phyloP scores from a whole-genome alignment of 2,329 filamentous ascomycete genomes.

The Bipolaris oryzae region DNA sequence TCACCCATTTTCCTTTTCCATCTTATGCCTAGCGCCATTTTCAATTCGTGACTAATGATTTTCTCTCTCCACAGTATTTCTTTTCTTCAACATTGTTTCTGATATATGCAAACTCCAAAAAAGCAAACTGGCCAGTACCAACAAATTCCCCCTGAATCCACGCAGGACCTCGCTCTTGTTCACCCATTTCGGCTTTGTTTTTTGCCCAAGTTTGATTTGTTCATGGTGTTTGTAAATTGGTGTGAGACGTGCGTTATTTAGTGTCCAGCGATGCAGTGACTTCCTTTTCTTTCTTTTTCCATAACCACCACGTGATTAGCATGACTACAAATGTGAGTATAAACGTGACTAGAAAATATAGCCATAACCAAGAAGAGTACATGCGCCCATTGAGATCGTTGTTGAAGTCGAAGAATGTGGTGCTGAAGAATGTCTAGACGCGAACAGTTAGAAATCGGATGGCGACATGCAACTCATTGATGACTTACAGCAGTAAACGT shows the following conservation, averaged over 20 bases:
- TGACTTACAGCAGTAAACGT: slow-evolving; percentile 31
- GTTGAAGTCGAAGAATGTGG: slow-evolving; percentile 28
- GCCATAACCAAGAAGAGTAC: slow-evolving; percentile 27
- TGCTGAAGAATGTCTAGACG: slow-evolving; percentile 29
- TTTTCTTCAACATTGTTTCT: too few species aligned
- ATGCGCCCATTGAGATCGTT: slow-evolving; percentile 8
- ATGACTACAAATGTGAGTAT: slow-evolving; percentile 15
- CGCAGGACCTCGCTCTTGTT: too few species aligned
- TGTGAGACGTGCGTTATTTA: not conserved
- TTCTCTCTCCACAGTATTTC: too few species aligned
- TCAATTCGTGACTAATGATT: too few species aligned
- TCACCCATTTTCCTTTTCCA: too few species aligned
- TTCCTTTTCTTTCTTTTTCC: slow-evolving; percentile 23
- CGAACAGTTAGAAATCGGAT: not conserved
- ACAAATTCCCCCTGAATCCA: too few species aligned
- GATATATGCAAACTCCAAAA: too few species aligned
- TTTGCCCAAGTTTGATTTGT: not conserved
- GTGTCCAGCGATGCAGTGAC: not conserved
- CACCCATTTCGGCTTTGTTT: not conserved
- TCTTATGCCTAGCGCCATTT: too few species aligned
- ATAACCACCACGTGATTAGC: slow-evolving; percentile 17
- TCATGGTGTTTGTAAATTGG: not conserved
- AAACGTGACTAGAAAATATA: slow-evolving; percentile 27
- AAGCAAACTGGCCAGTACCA: too few species aligned
- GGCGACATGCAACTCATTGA: not conserved